Percentiles rank a stretch among this genome's conserved stretches.
These are phyloP conservation scores for Mitragyna speciosa DNA, from an alignment of 257 asterid species.

Conservation along the genomic window DNA sequence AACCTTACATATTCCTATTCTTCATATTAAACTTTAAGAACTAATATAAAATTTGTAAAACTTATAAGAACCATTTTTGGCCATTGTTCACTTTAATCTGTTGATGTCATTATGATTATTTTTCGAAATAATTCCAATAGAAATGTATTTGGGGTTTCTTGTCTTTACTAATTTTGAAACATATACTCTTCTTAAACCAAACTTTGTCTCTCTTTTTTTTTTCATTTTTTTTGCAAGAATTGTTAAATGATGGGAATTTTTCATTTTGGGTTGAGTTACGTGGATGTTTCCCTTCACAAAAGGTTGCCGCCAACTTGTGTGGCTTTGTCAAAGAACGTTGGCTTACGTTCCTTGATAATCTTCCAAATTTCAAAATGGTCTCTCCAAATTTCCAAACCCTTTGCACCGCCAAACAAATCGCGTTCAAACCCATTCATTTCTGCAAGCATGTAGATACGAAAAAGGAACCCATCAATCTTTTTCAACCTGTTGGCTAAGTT, in stretches of 20 bases:
- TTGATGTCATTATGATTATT: too few relatives aligned
- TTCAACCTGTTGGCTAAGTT: constrained; percentile 11
- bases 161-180: background rate
- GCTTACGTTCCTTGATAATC: constrained; percentile 8
- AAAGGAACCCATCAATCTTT: constrained; percentile 8
- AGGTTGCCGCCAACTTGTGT: background rate
- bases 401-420: constrained; percentile 12
- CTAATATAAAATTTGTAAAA: too few relatives aligned
- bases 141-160: background rate
- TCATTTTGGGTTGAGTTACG: background rate
- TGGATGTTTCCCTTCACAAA: background rate
- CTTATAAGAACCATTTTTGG: too few relatives aligned
- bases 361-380: constrained; percentile 26
- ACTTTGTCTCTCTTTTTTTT: background rate
- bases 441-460: constrained; percentile 5
- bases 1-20: too few relatives aligned
- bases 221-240: background rate
- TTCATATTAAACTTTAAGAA: too few relatives aligned
- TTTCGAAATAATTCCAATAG: too few relatives aligned
- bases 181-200: background rate
- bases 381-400: constrained; percentile 36
- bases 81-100: too few relatives aligned
- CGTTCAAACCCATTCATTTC: constrained; percentile 21
- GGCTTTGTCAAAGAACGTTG: constrained; percentile 24
- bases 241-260: too few relatives aligned